Conservation (phyloP, 768 basidiomycete genomes). For the Galerina marginata region DNA sequence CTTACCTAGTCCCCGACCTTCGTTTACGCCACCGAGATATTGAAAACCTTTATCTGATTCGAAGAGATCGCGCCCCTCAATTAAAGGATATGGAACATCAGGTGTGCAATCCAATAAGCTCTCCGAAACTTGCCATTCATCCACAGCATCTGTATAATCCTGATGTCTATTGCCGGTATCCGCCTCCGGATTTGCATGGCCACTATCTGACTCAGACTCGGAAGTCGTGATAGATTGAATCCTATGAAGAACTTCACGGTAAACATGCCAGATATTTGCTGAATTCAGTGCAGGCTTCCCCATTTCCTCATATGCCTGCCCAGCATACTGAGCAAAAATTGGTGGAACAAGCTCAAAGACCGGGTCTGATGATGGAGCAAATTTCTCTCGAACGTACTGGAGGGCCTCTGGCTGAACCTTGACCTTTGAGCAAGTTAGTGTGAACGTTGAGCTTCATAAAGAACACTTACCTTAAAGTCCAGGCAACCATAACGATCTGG, state of each 20-base stretch:
- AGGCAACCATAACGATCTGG: slow-evolving; percentile 10
- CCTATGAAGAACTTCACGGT: slow-evolving; percentile 8
- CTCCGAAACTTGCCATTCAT: slow-evolving; percentile 1
- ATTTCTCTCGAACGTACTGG: slow-evolving; percentile 6
- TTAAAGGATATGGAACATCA: not conserved
- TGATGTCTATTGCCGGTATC: not conserved
- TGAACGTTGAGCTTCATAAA: too few relatives aligned
- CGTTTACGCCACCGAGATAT: slow-evolving; percentile 14
- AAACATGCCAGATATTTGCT: slow-evolving; percentile 16
- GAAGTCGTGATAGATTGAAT: not conserved
- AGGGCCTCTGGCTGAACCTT: slow-evolving; percentile 3
- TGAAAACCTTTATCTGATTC: slow-evolving; percentile 2
- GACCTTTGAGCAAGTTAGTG: too few relatives aligned
- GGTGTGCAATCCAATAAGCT: not conserved
- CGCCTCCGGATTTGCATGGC: too few relatives aligned
- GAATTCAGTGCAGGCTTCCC: slow-evolving; percentile 10
- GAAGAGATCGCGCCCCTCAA: not conserved
- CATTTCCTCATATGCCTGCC: slow-evolving; percentile 9
- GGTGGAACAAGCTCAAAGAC: slow-evolving; percentile 21
- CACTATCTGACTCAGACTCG: too few relatives aligned
- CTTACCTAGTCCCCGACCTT: slow-evolving; percentile 10
- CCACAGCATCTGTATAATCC: not conserved
- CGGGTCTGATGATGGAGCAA: slow-evolving; percentile 16
- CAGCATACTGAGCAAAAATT: slow-evolving; percentile 12
- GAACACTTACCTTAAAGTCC: slow-evolving; percentile 19